Evolutionary conservation across 2,329 filamentous ascomycete genomes (phyloP).

Genomic region (Dactylellina leptospora): DNA sequence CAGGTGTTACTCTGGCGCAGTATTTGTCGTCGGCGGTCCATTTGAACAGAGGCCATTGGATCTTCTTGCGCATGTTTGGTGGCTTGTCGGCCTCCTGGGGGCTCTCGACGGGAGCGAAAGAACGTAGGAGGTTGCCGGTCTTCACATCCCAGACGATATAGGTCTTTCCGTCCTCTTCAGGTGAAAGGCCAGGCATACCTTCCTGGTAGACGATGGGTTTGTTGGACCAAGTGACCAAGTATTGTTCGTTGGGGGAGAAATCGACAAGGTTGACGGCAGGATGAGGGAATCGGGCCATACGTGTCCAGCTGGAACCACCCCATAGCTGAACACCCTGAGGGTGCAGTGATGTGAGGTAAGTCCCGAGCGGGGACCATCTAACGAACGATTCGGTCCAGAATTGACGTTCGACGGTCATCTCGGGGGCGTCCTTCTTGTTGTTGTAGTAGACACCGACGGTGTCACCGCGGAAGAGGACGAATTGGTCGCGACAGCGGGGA

Average conservation of each 20-base stretch:
- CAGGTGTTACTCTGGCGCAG: constrained; percentile 88
- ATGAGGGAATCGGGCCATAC: constrained; percentile 92
- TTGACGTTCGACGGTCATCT: constrained; percentile 86
- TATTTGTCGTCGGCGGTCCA: constrained; percentile 99
- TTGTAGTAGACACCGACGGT: constrained; percentile 97
- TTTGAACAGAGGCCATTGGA: constrained; percentile 99
- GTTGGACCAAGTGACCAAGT: constrained; percentile 96
- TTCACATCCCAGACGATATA: constrained; percentile 98
- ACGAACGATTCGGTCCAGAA: constrained; percentile 99
- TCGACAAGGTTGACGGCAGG: constrained; percentile 95
- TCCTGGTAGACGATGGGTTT: constrained; percentile 92
- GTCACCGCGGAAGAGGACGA: constrained; percentile 91
- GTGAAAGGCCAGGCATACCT: constrained; percentile 80
- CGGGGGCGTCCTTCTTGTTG: constrained; percentile 89
- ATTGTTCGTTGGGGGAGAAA: constrained; percentile 92
- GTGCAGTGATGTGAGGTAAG: constrained; percentile 93
- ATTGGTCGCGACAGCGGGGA: constrained; percentile 88
- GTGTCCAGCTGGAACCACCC: constrained; percentile 88
- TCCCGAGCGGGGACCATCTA: constrained; percentile 95
- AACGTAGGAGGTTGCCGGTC: constrained; percentile 86
- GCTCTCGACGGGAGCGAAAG: constrained; percentile 88
- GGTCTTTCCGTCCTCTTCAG: constrained; percentile 98
- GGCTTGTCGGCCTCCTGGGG: constrained; percentile 70
- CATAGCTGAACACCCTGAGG: constrained; percentile 96
- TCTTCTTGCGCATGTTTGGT: constrained; percentile 79